Base-by-base conservation (phyloP, 106 monocot genomes). In the Iris macrosiphon region DNA sequence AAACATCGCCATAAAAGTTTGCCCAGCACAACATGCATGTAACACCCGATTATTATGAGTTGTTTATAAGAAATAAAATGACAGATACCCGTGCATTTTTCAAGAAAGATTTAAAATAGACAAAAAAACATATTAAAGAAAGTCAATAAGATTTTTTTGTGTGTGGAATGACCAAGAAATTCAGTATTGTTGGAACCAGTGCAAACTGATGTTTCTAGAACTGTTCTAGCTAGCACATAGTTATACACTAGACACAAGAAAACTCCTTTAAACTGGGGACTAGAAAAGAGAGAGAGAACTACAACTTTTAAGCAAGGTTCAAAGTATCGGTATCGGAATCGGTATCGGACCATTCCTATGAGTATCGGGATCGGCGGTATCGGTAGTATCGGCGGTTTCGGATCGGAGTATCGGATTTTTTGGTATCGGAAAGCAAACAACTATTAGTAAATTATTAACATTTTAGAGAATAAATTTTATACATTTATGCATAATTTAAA, bases 81-180 rank as follows among this genome's bases (percentile, higher is more conserved):
- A 22, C 16, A 39, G n/a, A 25, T 47, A 62, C 63, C 72, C 40
- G 50, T 56, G 57, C 48, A 57, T 72, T 62, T 72, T 72, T 64
- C 64, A 57, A 72, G 23, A 63, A 64, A 31, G 48, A 64, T 25
- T 64, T 63, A 30, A 57, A 64, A 57, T 59, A 64, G 58, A 65
- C 44, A 31, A 58, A 58, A 50, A 32, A 63, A 32, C 37, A 37
- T 38, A 26, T 6, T 25, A 37, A 2, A 0, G 31, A 10, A 71
- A 56, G 57, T 50, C 62, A 69, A 62, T 57, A 41, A 60, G 44
- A 44, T 32, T 32, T 27, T 34, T 16, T 45, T 7, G 10, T 54
- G 30, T 20, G 18, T 12, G 31, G 17, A 46, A 55, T 44, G 22
- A 57, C 31, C 15, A 49, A 31, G 35, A 34, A 6, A 49, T 1